These are phyloP conservation scores for Coniochaeta pulveracea DNA, from an alignment of 2,329 filamentous ascomycete genomes.

Conservation along the genomic window DNA sequence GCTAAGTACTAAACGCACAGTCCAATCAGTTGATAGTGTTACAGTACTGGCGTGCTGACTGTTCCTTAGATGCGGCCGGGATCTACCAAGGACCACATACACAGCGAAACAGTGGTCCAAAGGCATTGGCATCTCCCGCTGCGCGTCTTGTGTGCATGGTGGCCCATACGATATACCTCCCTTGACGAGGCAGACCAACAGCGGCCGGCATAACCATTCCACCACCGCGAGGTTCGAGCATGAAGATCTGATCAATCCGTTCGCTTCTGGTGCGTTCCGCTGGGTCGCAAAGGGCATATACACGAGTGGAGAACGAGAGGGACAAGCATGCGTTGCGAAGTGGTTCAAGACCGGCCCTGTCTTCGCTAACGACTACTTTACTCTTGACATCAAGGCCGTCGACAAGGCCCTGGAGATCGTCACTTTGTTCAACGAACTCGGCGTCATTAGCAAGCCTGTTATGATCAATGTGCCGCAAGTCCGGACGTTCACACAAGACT, in stretches of 20 bases:
- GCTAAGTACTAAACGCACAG: too few relatives aligned
- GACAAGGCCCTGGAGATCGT: conserved; percentile 23
- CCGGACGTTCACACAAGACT: conserved; percentile 14
- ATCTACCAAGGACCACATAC: conserved; percentile 16
- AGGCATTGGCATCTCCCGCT: conserved; percentile 13
- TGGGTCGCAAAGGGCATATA: conserved; percentile 19
- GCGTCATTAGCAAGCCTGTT: conserved; percentile 18
- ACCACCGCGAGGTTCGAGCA: neutral
- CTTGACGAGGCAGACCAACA: conserved; percentile 7
- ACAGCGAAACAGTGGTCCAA: conserved; percentile 15
- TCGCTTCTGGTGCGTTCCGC: conserved; percentile 15
- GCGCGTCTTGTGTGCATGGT: conserved; percentile 12
- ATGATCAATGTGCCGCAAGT: conserved; percentile 23
- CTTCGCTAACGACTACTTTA: conserved; percentile 17
- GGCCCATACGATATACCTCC: conserved; percentile 2
- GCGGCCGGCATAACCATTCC: conserved; percentile 17
- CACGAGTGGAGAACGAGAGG: conserved; percentile 15
- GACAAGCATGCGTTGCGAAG: conserved; percentile 22
- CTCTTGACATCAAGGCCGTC: conserved; percentile 23
- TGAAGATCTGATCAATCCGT: conserved; percentile 10
- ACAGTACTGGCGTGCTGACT: too few relatives aligned
- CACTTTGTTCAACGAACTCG: conserved; percentile 21
- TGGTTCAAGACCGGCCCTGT: conserved; percentile 26
- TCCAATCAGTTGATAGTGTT: too few relatives aligned
- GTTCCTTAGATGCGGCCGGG: too few relatives aligned